These are phyloP conservation scores for Trichosanthes truncata DNA, from an alignment of 306 rosid genomes.

Conservation along the genomic window DNA sequence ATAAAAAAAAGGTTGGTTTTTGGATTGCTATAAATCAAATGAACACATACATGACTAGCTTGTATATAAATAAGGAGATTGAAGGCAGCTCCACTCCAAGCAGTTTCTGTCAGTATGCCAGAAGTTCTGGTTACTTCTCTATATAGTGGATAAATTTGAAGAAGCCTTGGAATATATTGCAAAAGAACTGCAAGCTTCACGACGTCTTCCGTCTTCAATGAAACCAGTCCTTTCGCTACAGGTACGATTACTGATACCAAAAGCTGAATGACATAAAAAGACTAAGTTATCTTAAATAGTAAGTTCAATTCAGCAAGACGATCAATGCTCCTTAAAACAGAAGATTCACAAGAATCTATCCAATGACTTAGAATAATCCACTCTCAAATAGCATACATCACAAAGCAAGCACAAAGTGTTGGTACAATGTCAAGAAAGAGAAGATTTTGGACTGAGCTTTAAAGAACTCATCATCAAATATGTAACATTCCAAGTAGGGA, in stretches of 20 bases:
- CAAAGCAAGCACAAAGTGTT: background rate
- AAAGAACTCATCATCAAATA: background rate
- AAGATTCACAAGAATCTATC: background rate
- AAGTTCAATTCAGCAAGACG: no score
- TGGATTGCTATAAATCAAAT: background rate
- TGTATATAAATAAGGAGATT: slow-evolving; percentile 82
- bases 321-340: no score
- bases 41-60: slow-evolving; percentile 71
- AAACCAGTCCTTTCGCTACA: background rate
- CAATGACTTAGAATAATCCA: background rate
- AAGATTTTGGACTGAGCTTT: background rate
- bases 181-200: slow-evolving; percentile 32
- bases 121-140: slow-evolving; percentile 61
- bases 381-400: background rate
- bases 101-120: slow-evolving; percentile 79
- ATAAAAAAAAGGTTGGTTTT: background rate
- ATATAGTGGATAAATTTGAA: slow-evolving; percentile 47
- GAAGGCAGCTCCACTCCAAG: slow-evolving; percentile 84
- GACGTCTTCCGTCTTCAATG: slow-evolving; percentile 30
- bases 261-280: slow-evolving; percentile 28
- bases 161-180: slow-evolving; percentile 62
- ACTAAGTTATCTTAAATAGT: background rate
- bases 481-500: background rate
- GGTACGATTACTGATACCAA: slow-evolving; percentile 29
- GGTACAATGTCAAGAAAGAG: background rate